phyloP scores from a whole-genome alignment of 177 flowering plant species.

The Vitis hybrid region DNA sequence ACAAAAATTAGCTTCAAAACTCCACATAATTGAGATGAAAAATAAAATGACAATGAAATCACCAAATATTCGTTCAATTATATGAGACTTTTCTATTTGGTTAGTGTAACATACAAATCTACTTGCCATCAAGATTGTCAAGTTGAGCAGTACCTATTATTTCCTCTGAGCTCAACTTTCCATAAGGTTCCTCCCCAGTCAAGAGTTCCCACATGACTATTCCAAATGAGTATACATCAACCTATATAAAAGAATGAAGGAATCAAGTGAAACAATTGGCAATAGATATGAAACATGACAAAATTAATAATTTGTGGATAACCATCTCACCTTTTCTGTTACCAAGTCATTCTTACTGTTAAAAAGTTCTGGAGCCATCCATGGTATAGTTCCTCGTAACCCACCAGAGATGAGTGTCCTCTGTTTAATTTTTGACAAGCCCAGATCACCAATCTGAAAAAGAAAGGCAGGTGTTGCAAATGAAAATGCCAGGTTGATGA shows the following conservation, averaged over 20 bases:
- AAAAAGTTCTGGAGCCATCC: slow-evolving; percentile 54
- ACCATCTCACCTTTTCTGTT: slow-evolving; percentile 38
- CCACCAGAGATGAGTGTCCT: slow-evolving; percentile 44
- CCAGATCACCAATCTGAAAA: slow-evolving; percentile 51
- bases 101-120: too few relatives aligned
- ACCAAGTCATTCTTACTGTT: slow-evolving; percentile 26
- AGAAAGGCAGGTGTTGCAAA: not conserved
- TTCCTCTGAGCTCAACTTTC: slow-evolving; percentile 33
- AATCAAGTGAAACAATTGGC: not conserved
- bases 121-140: not conserved
- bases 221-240: slow-evolving; percentile 58
- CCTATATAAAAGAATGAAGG: slow-evolving; percentile 18
- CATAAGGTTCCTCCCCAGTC: slow-evolving; percentile 52
- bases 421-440: slow-evolving; percentile 44
- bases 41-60: too few relatives aligned
- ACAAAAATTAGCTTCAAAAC: not conserved
- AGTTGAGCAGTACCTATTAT: slow-evolving; percentile 35
- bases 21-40: too few relatives aligned
- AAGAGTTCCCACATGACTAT: slow-evolving; percentile 55
- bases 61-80: too few relatives aligned
- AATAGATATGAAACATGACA: not conserved
- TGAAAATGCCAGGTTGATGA: not conserved
- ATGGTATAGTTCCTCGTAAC: slow-evolving; percentile 49
- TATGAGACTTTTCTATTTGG: too few relatives aligned
- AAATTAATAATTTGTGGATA: not conserved